A percentile compares a stretch with the other conserved stretches of the same genome.
Evolutionary conservation across 2,329 filamentous ascomycete species (phyloP).

Genomic region (Phaeosphaeriaceae sp.): DNA sequence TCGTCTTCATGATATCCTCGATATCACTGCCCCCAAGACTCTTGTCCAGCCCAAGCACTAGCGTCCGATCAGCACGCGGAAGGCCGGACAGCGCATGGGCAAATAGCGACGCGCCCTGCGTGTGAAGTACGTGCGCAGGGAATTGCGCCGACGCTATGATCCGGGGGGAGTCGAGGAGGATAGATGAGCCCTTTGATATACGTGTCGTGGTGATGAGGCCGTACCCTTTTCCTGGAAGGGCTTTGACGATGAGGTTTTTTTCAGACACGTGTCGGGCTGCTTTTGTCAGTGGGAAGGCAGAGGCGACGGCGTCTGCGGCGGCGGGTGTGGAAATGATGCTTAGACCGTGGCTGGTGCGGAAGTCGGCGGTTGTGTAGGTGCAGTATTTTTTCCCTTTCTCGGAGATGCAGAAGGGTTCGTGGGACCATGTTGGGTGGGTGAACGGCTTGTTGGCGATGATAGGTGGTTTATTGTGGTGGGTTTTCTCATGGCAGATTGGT

Average conservation of each 20-base stretch:
- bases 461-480: not conserved
- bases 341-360: conserved; percentile 20
- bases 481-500: conserved; percentile 11
- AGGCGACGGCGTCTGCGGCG: conserved; percentile 20
- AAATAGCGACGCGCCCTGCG: conserved; percentile 21
- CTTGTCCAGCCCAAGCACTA: conserved; percentile 22
- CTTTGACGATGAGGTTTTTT: conserved; percentile 17
- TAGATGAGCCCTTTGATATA: conserved; percentile 20
- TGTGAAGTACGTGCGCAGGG: conserved; percentile 13
- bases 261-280: not conserved
- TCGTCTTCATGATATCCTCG: conserved; percentile 32
- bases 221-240: conserved; percentile 31
- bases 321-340: conserved; percentile 27
- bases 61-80: conserved; percentile 6
- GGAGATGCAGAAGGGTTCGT: conserved; percentile 19
- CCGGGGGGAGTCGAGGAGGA: conserved; percentile 27
- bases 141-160: conserved; percentile 30
- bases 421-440: conserved; percentile 17
- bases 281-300: conserved; percentile 11
- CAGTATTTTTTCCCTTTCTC: conserved; percentile 22
- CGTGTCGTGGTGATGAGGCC: conserved; percentile 22
- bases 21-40: conserved; percentile 19
- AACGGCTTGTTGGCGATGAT: not conserved
- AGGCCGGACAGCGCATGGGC: conserved; percentile 15
- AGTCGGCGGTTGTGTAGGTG: conserved; percentile 18